Percentiles rank a stretch among this genome's conserved stretches.
Evolutionary conservation across 2,329 filamentous ascomycete species (phyloP).

Genomic region (Nigrospora oryzae): DNA sequence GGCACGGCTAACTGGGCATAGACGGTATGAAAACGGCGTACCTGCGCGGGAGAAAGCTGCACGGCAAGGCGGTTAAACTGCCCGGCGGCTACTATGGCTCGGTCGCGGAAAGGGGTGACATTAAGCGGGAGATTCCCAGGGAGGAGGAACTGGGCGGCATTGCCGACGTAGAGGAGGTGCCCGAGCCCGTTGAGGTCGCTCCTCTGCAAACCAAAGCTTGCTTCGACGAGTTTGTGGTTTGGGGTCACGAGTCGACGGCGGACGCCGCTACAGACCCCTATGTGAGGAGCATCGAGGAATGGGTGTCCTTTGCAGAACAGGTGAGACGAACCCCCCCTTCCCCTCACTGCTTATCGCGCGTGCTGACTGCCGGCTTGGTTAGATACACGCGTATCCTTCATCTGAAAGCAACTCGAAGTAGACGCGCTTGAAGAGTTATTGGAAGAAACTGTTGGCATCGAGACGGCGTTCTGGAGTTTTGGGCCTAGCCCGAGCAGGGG

Average conservation of each 20-base stretch:
- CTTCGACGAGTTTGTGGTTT: conserved; percentile 74
- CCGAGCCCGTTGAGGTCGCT: conserved; percentile 40
- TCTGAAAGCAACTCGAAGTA: not conserved
- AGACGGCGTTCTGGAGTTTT: too few species aligned
- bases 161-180: conserved; percentile 33
- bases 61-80: conserved; percentile 56
- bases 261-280: conserved; percentile 59
- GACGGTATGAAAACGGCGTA: conserved; percentile 46
- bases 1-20: conserved; percentile 7
- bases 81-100: conserved; percentile 65
- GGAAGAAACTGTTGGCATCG: not conserved
- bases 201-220: conserved; percentile 53
- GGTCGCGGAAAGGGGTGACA: conserved; percentile 42
- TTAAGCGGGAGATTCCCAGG: conserved; percentile 15
- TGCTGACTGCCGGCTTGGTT: not conserved
- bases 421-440: not conserved
- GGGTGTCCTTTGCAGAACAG: conserved; percentile 64
- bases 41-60: conserved; percentile 73
- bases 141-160: conserved; percentile 21
- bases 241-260: conserved; percentile 67
- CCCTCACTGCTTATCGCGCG: too few species aligned
- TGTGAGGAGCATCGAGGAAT: conserved; percentile 69
- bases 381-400: conserved; percentile 23
- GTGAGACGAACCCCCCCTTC: conserved; percentile 36
- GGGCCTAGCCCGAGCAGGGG: too few species aligned